phyloP scores from a whole-genome alignment of 805 yeast genomes.

The Maudiozyma serrabonitensis region DNA sequence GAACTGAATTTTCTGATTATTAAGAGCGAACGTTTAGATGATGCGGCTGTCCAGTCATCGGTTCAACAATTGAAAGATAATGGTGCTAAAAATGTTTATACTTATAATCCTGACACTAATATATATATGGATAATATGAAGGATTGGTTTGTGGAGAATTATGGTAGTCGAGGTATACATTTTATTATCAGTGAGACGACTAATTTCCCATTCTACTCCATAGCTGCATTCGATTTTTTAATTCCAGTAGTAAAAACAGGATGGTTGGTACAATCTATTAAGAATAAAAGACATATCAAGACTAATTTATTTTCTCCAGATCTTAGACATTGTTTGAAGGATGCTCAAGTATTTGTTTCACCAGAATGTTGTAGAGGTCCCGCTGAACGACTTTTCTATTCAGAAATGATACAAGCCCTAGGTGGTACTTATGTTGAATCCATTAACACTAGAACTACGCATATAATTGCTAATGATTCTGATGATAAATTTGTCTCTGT shows the following conservation, averaged over 20 bases:
- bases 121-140: not conserved
- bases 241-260: conserved; percentile 24
- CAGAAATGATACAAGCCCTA: conserved; percentile 45
- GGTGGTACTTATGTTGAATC: conserved; percentile 66
- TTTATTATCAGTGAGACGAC: conserved; percentile 17
- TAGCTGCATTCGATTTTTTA: conserved; percentile 21
- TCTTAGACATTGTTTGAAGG: conserved; percentile 53
- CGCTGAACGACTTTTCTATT: conserved; percentile 57
- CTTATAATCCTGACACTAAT: not conserved
- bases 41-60: not conserved
- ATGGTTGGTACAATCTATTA: conserved; percentile 20
- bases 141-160: conserved; percentile 11
- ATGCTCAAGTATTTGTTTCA: conserved; percentile 44
- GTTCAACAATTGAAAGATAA: not conserved
- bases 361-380: conserved; percentile 34
- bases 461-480: conserved; percentile 51
- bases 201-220: conserved; percentile 22
- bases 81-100: not conserved
- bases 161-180: conserved; percentile 12
- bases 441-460: conserved; percentile 67
- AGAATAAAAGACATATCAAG: conserved; percentile 15
- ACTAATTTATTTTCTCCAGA: conserved; percentile 52
- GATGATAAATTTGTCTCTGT: conserved; percentile 55
- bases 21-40: conserved; percentile 1
- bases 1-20: conserved; percentile 17